phyloP scores from a whole-genome alignment of 768 basidiomycete genomes.

The Mycena vitilis region DNA sequence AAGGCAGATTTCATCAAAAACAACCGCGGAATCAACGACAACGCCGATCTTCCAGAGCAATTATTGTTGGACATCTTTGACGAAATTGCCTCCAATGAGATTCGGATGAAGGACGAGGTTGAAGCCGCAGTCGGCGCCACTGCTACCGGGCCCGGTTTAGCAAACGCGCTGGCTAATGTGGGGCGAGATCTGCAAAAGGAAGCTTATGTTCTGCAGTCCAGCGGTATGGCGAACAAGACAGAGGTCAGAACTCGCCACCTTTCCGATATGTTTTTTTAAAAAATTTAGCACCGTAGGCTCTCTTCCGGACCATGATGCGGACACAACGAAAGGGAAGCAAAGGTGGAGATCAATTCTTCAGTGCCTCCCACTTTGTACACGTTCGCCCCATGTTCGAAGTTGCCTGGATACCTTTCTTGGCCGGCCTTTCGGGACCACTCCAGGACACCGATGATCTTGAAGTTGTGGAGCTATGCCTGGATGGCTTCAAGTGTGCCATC shows the following conservation, averaged over 20 bases:
- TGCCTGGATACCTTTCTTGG: slow-evolving; percentile 98
- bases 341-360: slow-evolving; percentile 90
- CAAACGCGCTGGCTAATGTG: slow-evolving; percentile 86
- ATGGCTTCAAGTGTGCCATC: slow-evolving; percentile 98
- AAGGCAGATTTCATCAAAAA: slow-evolving; percentile 93
- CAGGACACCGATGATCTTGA: slow-evolving; percentile 97
- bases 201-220: slow-evolving; percentile 94
- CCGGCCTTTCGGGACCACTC: slow-evolving; percentile 92
- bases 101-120: slow-evolving; percentile 98
- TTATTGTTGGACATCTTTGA: slow-evolving; percentile 84
- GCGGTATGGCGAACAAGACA: slow-evolving; percentile 96
- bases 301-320: slow-evolving; percentile 93
- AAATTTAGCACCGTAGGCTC: slow-evolving; percentile 62
- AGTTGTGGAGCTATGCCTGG: slow-evolving; percentile 89
- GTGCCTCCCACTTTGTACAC: slow-evolving; percentile 95
- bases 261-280: slow-evolving; percentile 25
- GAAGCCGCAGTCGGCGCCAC: slow-evolving; percentile 65
- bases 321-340: slow-evolving; percentile 89
- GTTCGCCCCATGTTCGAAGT: slow-evolving; percentile 99
- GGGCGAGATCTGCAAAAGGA: slow-evolving; percentile 96
- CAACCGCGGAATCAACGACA: slow-evolving; percentile 96
- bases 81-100: slow-evolving; percentile 92
- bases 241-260: slow-evolving; percentile 65
- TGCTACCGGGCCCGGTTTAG: slow-evolving; percentile 74
- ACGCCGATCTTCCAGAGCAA: slow-evolving; percentile 88